Conservation (phyloP, 2,329 filamentous ascomycete species). For the Plectosphaerella cucumerina region DNA sequence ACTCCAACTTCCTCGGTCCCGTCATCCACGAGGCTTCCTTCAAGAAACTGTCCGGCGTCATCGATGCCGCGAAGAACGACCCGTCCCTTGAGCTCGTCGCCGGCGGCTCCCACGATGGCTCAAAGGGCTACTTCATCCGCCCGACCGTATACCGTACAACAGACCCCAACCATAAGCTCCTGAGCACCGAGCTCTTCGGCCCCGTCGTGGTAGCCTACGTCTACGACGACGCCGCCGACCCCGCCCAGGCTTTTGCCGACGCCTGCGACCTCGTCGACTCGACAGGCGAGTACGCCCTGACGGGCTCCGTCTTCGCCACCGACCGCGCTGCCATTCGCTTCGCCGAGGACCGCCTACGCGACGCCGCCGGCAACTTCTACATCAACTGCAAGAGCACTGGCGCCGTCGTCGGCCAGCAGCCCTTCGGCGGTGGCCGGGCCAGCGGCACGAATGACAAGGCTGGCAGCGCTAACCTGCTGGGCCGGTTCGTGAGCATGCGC, state of each 20-base stretch:
- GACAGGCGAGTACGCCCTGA: slow-evolving; percentile 74
- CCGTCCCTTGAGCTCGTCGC: slow-evolving; percentile 66
- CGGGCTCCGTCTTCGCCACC: slow-evolving; percentile 69
- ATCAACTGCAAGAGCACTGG: slow-evolving; percentile 80
- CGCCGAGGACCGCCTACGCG: slow-evolving; percentile 67
- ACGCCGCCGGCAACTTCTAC: slow-evolving; percentile 80
- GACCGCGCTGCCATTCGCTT: slow-evolving; percentile 62
- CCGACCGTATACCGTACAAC: slow-evolving; percentile 77
- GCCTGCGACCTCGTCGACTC: slow-evolving; percentile 62
- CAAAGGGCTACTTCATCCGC: slow-evolving; percentile 77
- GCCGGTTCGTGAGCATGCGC: slow-evolving; percentile 62
- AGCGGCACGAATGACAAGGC: slow-evolving; percentile 73
- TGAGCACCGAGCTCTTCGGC: slow-evolving; percentile 78
- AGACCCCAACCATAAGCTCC: slow-evolving; percentile 68
- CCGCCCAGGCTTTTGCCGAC: slow-evolving; percentile 50
- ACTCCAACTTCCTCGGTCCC: slow-evolving; percentile 78
- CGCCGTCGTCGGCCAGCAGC: slow-evolving; percentile 69
- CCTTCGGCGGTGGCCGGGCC: slow-evolving; percentile 64
- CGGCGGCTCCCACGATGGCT: slow-evolving; percentile 73
- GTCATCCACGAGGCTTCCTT: slow-evolving; percentile 82
- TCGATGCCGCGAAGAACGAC: slow-evolving; percentile 77
- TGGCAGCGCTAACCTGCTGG: slow-evolving; percentile 59
- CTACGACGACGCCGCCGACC: slow-evolving; percentile 63
- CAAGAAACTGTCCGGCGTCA: slow-evolving; percentile 72
- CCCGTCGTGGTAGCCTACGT: slow-evolving; percentile 71